A percentile compares a stretch with the other conserved stretches of the same genome.
These are phyloP conservation scores for Fusarium torreyae DNA, from an alignment of 2,329 filamentous ascomycete genomes.

Conservation along the genomic window DNA sequence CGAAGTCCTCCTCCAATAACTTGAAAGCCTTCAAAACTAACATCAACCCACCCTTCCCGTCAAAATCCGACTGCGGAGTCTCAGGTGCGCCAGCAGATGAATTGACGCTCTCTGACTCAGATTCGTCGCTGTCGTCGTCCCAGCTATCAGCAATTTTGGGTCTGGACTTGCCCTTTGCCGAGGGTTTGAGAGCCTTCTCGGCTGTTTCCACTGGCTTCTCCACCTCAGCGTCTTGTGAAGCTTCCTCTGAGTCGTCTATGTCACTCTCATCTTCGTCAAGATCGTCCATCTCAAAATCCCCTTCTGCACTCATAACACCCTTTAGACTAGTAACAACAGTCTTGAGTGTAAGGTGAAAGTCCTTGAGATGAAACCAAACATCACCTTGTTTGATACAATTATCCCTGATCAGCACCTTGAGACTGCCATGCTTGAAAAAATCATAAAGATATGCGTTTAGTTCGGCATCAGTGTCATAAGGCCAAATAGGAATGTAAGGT, in stretches of 20 bases:
- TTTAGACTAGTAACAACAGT: conserved; percentile 79
- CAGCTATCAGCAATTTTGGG: conserved; percentile 59
- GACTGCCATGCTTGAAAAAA: conserved; percentile 82
- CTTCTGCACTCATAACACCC: conserved; percentile 62
- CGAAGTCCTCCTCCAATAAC: conserved; percentile 71
- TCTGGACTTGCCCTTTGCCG: conserved; percentile 40
- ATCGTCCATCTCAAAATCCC: conserved; percentile 54
- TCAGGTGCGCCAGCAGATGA: conserved; percentile 31
- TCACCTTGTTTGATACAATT: conserved; percentile 78
- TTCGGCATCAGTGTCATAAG: conserved; percentile 63
- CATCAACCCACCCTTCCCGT: conserved; percentile 64
- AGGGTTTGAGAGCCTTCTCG: not conserved
- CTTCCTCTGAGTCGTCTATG: conserved; percentile 13
- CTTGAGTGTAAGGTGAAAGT: conserved; percentile 71
- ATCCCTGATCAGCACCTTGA: conserved; percentile 70
- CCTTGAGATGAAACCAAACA: conserved; percentile 80
- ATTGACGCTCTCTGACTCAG: conserved; percentile 52
- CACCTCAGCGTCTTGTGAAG: conserved; percentile 25
- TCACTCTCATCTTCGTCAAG: conserved; percentile 56
- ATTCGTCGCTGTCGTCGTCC: conserved; percentile 49
- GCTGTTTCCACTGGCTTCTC: not conserved
- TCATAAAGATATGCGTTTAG: conserved; percentile 81
- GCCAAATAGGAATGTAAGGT: conserved; percentile 75
- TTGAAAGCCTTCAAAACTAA: conserved; percentile 73
- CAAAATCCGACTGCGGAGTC: conserved; percentile 24